Conservation (phyloP, 139 green algal genomes). For the Ettlia oleoabundans region DNA sequence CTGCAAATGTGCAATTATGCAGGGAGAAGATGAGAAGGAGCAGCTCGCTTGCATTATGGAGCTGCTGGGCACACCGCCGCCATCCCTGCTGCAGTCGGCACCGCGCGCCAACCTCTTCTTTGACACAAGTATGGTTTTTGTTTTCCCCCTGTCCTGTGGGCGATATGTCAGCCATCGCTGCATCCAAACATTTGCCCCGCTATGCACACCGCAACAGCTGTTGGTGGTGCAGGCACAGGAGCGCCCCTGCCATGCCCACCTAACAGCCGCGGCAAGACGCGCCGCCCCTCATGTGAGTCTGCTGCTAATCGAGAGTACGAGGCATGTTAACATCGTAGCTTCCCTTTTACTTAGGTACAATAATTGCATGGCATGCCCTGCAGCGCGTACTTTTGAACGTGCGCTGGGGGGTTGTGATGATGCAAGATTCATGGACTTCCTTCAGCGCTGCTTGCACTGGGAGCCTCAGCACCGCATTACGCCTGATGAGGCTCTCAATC, state of each 20-base stretch:
- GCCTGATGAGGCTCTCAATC: conserved; percentile 73
- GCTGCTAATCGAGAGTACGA: not conserved
- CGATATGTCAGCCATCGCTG: no score
- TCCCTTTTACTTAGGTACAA: not conserved
- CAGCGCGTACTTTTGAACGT: conserved; percentile 1
- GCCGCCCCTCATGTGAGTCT: not conserved
- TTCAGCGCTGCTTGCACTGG: conserved; percentile 62
- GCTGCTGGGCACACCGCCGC: conserved; percentile 78
- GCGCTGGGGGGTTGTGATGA: conserved; percentile 14
- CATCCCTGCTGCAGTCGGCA: conserved; percentile 65
- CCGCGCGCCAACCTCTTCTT: conserved; percentile 85
- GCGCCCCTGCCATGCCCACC: not conserved
- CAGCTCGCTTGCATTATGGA: conserved; percentile 89
- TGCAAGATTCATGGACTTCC: conserved; percentile 33
- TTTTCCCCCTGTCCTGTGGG: no score
- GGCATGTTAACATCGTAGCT: no score
- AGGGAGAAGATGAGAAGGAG: conserved; percentile 81
- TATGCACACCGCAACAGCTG: not conserved
- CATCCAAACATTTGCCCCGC: not conserved
- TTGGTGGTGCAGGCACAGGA: not conserved
- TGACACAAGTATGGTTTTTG: conserved; percentile 19
- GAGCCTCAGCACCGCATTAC: conserved; percentile 73
- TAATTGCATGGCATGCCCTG: not conserved
- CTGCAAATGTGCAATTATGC: not conserved
- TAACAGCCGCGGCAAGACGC: conserved; percentile 26